Base-by-base conservation (phyloP, 805 yeast species). In the Komagataella pastoris region DNA sequence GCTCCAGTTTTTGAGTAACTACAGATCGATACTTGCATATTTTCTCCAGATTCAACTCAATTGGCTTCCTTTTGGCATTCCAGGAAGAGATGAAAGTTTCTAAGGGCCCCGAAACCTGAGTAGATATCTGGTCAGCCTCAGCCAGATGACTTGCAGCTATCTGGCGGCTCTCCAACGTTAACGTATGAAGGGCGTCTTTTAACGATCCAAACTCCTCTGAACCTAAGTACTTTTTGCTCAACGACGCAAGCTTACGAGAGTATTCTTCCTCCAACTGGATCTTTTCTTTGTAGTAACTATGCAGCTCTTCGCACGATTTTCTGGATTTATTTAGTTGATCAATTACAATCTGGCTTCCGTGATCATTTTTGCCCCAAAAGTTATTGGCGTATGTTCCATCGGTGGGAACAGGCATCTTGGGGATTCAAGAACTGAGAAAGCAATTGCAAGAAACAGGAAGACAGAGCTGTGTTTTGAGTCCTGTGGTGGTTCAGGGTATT, bases 201-300 rank as follows among this genome's bases (percentile, higher is more conserved):
- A 84, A 64, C 0, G 80, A 66, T 0, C 90, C 91, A 0, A 76
- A 70, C 56, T 81, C 87, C 52, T 69, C 71, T 2, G 76, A 61
- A 1, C 89, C 90, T 3, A 80, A 64, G 0, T 68, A 58, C 57
- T 72, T 74, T 49, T 68, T 65, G 18, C 85, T 67, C 19, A 88
- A 66, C 14, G 74, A 70, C 47, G 67, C 68, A 56, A 88, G 63
- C 53, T 72, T 74, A 52, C 77, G 74, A 44, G 81, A 67, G 59
- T 85, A 86, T 23, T 88, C 96, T 54, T 80, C 84, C 59, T 88
- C 96, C 45, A 88, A 75, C 14, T 76, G 69, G 1, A 76, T 67
- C 44, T 83, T 67, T 52, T 81, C 85, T 53, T 70, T 75, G 64
- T 78, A 79, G 55, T 74, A 79, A 1, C 59, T 57, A 7, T 68